Base-by-base conservation (phyloP, 2,329 filamentous ascomycete genomes). In the Aspergillus ochraceoroseus region DNA sequence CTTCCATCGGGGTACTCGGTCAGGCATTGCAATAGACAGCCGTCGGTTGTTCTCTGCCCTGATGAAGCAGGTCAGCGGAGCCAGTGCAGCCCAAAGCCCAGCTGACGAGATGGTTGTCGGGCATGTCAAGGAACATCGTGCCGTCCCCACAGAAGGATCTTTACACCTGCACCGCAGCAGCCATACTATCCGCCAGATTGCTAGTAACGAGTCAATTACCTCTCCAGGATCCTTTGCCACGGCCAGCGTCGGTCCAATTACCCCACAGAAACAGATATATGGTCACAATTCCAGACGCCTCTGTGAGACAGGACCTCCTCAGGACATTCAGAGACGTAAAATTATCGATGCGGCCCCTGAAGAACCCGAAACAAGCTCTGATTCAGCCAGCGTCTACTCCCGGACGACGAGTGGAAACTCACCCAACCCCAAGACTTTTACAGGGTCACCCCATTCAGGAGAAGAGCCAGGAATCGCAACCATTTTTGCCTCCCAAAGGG, bases 361-460 rank as follows among this genome's bases (percentile, higher is more conserved):
- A 4, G 27, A 9, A 20, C 5, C 41, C 8, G 42, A 46, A 14
- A 13, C 23, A 8, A 46, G 32, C 13, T 51, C 47, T 41, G 50
- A 49, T 41, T 66, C 66, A 23, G 63, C 65, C 4, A 71, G 68
- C 40, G 43, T 69, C 6, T 71, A 71, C 53, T 71, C 68, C 11
- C 59, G 64, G 38, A 62, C 63, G 7, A 65, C 62, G 7, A 59
- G 62, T 41, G 66, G 60, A 19, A 51, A 57, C 18, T 58, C 61
- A 3, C 54, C 56, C 5, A 42, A 41, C 1, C 44, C 46, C 7
- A 32, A 31, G 3, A 15, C 35, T 14, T 27, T 17, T 23, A 4
- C 33, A 7, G 27, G 51, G 14, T 35, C 37, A 9, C 19, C 42
- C 9, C 43, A 41, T 12, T 2, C 42, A 7, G 32, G 47, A 14